Conservation (phyloP, 169 alveolate species). For the Plasmodium ovale region DNA sequence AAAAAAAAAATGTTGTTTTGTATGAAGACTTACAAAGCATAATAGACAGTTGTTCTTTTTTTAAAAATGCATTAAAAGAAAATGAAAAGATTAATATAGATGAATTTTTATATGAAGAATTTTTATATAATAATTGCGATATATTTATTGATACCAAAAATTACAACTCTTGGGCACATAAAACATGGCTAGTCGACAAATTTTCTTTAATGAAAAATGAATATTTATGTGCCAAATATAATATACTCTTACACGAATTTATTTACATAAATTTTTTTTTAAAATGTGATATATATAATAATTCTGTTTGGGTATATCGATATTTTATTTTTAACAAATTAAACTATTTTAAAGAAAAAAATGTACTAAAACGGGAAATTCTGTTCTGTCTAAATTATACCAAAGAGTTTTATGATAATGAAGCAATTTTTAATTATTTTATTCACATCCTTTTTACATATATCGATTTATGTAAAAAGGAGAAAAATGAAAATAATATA, state of each 20-base stretch:
- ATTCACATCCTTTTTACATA: constrained; percentile 39
- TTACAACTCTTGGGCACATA: constrained; percentile 77
- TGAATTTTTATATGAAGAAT: constrained; percentile 71
- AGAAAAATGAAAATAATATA: neutral
- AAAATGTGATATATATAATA: constrained; percentile 64
- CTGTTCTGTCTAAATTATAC: constrained; percentile 48
- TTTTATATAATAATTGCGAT: constrained; percentile 57
- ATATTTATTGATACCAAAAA: constrained; percentile 70
- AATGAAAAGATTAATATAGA: constrained; percentile 44
- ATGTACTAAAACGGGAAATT: constrained; percentile 44
- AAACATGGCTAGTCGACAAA: constrained; percentile 72
- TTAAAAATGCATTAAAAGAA: constrained; percentile 54
- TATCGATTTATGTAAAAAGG: constrained; percentile 18
- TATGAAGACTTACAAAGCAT: constrained; percentile 25
- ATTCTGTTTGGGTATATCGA: constrained; percentile 75
- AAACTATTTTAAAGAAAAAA: constrained; percentile 21
- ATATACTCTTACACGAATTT: constrained; percentile 54
- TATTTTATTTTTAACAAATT: constrained; percentile 58
- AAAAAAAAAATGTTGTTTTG: constrained; percentile 9
- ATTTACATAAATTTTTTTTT: constrained; percentile 52
- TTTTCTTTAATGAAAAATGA: constrained; percentile 25
- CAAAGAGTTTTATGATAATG: constrained; percentile 52
- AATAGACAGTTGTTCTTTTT: constrained; percentile 26
- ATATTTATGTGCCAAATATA: constrained; percentile 36
- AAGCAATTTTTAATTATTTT: constrained; percentile 62